phyloP scores from a whole-genome alignment of 345 rosid species.

The Geranium rotundifolium region DNA sequence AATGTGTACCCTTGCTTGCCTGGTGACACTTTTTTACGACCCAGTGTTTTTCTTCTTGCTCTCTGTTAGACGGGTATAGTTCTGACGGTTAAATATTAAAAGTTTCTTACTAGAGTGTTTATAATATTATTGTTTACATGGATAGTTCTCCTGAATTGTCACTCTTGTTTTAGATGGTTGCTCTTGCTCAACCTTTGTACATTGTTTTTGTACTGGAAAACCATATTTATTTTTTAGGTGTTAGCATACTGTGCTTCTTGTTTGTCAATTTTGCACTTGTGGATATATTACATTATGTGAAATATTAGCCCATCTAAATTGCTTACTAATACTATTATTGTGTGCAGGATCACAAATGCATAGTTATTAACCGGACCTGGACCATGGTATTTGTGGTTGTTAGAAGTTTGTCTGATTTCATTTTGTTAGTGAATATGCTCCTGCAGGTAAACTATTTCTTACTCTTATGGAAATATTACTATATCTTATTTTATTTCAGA shows the following conservation, averaged over 20 bases:
- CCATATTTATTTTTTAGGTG: too few species aligned
- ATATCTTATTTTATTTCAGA: too few species aligned
- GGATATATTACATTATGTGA: not conserved
- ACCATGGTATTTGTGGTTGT: conserved; percentile 34
- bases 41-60: conserved; percentile 79
- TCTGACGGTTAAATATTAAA: not conserved
- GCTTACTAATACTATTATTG: conserved; percentile 5
- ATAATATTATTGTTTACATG: too few species aligned
- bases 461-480: not conserved
- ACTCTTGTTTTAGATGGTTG: too few species aligned
- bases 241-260: too few species aligned
- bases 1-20: conserved; percentile 54
- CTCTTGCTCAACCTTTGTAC: too few species aligned
- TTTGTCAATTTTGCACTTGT: too few species aligned
- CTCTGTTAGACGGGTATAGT: conserved; percentile 34
- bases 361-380: conserved; percentile 35
- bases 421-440: conserved; percentile 57
- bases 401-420: conserved; percentile 53
- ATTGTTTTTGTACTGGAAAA: too few species aligned
- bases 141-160: too few species aligned
- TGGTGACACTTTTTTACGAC: conserved; percentile 65
- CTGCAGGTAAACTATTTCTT: conserved; percentile 48
- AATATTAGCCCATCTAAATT: not conserved
- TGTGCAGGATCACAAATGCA: conserved; percentile 47
- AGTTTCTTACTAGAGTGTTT: too few species aligned